Evolutionary conservation across 345 rosid species (phyloP).

Genomic region (Boechera stricta): DNA sequence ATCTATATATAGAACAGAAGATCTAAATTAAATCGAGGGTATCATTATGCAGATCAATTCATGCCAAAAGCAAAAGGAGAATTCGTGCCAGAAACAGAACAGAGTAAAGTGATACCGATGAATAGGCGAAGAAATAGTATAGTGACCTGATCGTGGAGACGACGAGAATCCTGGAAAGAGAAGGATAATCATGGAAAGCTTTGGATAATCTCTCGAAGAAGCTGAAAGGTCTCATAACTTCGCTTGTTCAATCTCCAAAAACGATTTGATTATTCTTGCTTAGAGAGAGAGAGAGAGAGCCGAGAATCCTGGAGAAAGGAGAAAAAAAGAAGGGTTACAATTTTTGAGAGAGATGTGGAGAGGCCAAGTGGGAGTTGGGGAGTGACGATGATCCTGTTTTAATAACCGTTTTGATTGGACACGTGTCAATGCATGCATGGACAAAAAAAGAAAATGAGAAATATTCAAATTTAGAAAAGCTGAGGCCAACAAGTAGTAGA

Average conservation of each 20-base stretch:
- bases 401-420: background rate
- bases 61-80: background rate
- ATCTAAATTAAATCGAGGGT: background rate
- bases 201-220: constrained; percentile 61
- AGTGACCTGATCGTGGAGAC: constrained; percentile 79
- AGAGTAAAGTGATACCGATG: background rate
- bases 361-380: constrained; percentile 6
- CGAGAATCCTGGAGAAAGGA: background rate
- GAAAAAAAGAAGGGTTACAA: background rate
- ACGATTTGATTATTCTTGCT: background rate
- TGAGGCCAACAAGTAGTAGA: background rate
- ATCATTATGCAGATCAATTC: background rate
- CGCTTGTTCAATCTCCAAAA: background rate
- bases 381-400: constrained; percentile 11
- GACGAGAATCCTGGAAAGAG: constrained; percentile 65
- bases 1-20: background rate
- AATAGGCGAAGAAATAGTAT: background rate
- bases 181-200: constrained; percentile 71
- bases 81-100: background rate
- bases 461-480: background rate
- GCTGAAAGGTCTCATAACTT: constrained; percentile 60
- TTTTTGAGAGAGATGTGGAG: background rate
- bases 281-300: background rate
- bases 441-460: background rate
- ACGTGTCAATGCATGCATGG: background rate